phyloP scores from a whole-genome alignment of 495 filamentous ascomycete species.

The Aspergillus panamensis region DNA sequence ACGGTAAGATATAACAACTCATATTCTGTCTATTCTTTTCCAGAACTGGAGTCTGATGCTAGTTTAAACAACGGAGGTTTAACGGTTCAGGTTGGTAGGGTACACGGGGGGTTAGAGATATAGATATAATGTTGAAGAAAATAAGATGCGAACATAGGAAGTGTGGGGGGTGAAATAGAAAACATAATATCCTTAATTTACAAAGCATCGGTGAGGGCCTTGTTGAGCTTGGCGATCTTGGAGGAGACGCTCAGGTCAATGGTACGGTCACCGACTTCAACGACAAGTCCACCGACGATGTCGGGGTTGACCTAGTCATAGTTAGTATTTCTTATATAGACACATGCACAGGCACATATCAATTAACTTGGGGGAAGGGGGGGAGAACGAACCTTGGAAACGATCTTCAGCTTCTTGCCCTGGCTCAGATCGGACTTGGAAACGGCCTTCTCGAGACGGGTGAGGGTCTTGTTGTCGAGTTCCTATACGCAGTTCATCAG shows the following conservation, averaged over 20 bases:
- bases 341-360: neutral
- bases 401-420: conserved; percentile 96
- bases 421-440: conserved; percentile 84
- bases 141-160: neutral
- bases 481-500: conserved; percentile 51
- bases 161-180: neutral
- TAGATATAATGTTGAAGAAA: conserved; percentile 1
- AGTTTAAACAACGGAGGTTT: conserved; percentile 1
- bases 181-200: conserved; percentile 55
- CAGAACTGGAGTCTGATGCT: conserved; percentile 22
- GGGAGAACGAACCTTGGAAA: conserved; percentile 65
- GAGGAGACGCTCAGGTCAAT: conserved; percentile 94
- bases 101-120: conserved; percentile 1
- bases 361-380: too few relatives aligned
- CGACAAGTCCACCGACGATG: conserved; percentile 87
- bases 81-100: conserved; percentile 1
- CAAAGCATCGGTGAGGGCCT: conserved; percentile 91
- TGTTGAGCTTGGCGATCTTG: conserved; percentile 98
- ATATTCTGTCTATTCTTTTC: conserved; percentile 21
- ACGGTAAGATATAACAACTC: conserved; percentile 13
- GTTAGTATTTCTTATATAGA: conserved; percentile 6
- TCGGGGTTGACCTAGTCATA: conserved; percentile 77
- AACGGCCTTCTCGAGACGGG: conserved; percentile 80
- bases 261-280: conserved; percentile 96
- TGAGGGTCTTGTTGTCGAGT: conserved; percentile 80